A percentile compares a stretch with the other conserved stretches of the same genome.
phyloP scores from a whole-genome alignment of 257 asterid genomes.

The Perilla frutescens region DNA sequence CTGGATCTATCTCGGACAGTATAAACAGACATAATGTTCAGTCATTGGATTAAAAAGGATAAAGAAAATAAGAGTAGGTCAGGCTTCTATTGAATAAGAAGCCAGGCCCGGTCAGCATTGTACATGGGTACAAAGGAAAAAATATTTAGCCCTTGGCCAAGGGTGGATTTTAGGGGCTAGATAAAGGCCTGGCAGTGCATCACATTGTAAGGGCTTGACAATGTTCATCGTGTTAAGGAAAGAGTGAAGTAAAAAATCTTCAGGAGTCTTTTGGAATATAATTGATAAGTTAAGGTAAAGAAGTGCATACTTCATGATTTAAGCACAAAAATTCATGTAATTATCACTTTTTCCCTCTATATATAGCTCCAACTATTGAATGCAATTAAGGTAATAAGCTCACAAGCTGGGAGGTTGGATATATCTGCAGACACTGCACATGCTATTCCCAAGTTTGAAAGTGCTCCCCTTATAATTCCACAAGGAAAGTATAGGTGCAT shows the following conservation, averaged over 20 bases:
- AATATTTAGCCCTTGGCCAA: background rate
- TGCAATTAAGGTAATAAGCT: constrained; percentile 44
- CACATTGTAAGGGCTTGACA: constrained; percentile 1
- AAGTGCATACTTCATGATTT: background rate
- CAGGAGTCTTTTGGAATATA: constrained; percentile 1
- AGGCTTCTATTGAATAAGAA: background rate
- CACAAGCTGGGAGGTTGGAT: constrained; percentile 94
- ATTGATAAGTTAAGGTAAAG: background rate
- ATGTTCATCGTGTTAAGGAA: background rate
- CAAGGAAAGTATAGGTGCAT: constrained; percentile 98
- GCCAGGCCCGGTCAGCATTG: background rate
- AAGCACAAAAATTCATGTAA: constrained; percentile 2
- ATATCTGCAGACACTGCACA: constrained; percentile 99
- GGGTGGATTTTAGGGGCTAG: background rate
- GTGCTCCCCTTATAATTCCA: constrained; percentile 97
- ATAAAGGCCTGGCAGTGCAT: background rate
- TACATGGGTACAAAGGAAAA: background rate
- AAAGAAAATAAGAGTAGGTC: background rate
- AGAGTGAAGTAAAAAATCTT: background rate
- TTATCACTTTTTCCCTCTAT: background rate
- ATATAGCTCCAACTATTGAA: constrained; percentile 1
- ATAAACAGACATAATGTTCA: no score
- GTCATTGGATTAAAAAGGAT: no score
- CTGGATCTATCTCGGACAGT: no score
- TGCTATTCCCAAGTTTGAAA: constrained; percentile 97